Percentiles rank a stretch among this genome's conserved stretches.
Conservation (phyloP, 176 grass and related monocot genomes). For the Microstegium vimineum region DNA sequence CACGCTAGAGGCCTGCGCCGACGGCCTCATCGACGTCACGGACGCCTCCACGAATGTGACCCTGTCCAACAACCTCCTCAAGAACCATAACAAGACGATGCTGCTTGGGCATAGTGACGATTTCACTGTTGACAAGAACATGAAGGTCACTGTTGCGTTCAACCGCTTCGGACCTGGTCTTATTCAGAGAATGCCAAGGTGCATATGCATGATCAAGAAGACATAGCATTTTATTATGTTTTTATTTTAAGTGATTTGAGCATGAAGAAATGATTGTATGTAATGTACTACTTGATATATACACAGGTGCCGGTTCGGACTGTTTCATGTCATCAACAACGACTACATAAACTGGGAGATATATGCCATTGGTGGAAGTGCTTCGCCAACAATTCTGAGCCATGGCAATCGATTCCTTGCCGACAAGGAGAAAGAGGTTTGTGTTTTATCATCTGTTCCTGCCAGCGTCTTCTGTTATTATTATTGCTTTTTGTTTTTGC, state of each 20-base stretch:
- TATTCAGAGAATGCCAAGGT: too few species aligned
- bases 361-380: constrained; percentile 50
- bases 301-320: constrained; percentile 48
- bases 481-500: background rate
- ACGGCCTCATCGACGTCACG: too few species aligned
- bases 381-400: constrained; percentile 43
- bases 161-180: too few species aligned
- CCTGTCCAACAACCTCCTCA: too few species aligned
- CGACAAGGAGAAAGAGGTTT: constrained; percentile 39
- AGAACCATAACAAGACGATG: too few species aligned
- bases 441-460: background rate
- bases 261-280: too few species aligned
- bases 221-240: background rate
- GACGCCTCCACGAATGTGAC: too few species aligned
- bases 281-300: background rate
- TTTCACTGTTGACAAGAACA: too few species aligned
- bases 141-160: too few species aligned
- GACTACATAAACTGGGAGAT: constrained; percentile 51
- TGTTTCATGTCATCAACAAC: constrained; percentile 56
- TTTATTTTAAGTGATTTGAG: too few species aligned
- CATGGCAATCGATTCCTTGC: constrained; percentile 51
- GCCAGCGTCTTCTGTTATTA: background rate
- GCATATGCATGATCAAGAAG: background rate
- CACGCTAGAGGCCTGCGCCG: too few species aligned
- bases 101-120: too few species aligned